Evolutionary conservation across 441 rosid species (phyloP).

Genomic region (Croton setiger): DNA sequence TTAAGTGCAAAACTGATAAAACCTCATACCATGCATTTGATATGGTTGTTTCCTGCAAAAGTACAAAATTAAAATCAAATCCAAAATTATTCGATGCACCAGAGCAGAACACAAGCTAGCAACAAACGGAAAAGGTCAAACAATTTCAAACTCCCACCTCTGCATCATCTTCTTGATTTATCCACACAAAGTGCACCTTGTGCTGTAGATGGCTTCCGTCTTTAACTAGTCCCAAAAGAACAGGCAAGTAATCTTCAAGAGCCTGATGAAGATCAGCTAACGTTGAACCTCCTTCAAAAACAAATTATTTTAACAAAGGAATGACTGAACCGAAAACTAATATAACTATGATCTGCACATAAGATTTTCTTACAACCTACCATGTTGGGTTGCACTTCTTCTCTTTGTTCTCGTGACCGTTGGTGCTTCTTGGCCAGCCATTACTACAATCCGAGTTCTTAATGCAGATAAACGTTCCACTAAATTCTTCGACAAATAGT

Average conservation of each 20-base stretch:
- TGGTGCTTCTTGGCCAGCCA: constrained; percentile 98
- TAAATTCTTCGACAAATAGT: constrained; percentile 64
- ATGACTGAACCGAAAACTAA: constrained; percentile 4
- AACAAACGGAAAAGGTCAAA: constrained; percentile 1
- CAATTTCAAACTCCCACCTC: constrained; percentile 50
- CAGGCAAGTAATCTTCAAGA: constrained; percentile 94
- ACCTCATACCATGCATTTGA: constrained; percentile 91
- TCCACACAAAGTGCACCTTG: constrained; percentile 84
- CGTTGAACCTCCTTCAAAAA: constrained; percentile 79
- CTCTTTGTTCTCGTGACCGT: constrained; percentile 86
- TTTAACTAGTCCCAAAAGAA: constrained; percentile 81
- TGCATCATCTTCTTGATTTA: constrained; percentile 88
- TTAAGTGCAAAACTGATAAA: constrained; percentile 93
- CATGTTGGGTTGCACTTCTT: constrained; percentile 91
- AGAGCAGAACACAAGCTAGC: constrained; percentile 11
- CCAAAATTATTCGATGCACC: constrained; percentile 13
- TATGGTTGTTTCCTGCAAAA: constrained; percentile 85
- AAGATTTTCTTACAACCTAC: constrained; percentile 37
- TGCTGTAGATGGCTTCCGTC: constrained; percentile 77
- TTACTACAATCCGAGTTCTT: constrained; percentile 87
- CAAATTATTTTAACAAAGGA: constrained; percentile 18
- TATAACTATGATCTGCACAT: constrained; percentile 13
- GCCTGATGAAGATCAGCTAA: constrained; percentile 96
- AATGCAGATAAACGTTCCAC: constrained; percentile 79
- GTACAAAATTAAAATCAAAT: constrained; percentile 22